phyloP scores from a whole-genome alignment of 148 eudicot species.

The Chenopodium quinoa region DNA sequence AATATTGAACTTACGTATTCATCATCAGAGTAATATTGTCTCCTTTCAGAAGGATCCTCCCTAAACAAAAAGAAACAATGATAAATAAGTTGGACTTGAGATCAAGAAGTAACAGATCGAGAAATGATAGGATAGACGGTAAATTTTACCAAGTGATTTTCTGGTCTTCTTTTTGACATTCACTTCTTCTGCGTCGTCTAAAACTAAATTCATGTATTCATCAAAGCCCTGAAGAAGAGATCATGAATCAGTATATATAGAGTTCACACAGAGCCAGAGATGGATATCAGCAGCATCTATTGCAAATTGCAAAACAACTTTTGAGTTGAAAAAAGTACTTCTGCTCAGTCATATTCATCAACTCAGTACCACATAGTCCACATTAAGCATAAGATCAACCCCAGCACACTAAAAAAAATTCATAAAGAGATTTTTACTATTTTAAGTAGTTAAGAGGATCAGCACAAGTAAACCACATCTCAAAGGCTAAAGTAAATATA shows the following conservation, averaged over 20 bases:
- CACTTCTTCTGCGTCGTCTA: conserved; percentile 94
- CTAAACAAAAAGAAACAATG: conserved; percentile 31
- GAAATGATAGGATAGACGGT: neutral
- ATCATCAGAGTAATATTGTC: conserved; percentile 95
- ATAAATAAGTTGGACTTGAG: neutral
- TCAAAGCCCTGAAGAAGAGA: conserved; percentile 61
- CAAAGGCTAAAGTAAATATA: neutral
- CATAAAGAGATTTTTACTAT: neutral
- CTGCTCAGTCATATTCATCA: neutral
- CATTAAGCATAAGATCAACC: neutral
- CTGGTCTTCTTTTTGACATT: conserved; percentile 79
- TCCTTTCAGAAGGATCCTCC: conserved; percentile 87
- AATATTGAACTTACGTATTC: conserved; percentile 54
- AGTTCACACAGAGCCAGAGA: neutral
- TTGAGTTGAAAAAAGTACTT: neutral
- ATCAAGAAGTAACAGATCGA: neutral
- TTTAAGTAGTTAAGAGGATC: neutral
- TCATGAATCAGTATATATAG: neutral
- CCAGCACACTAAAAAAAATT: neutral
- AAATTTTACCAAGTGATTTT: conserved; percentile 54
- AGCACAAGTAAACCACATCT: neutral
- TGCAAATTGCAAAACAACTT: neutral
- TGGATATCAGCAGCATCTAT: neutral
- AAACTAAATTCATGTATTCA: conserved; percentile 93
- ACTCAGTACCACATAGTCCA: neutral